Percentiles rank a stretch among this genome's conserved stretches.
Evolutionary conservation across 768 basidiomycete species (phyloP).

Genomic region (Lactarius vividus): DNA sequence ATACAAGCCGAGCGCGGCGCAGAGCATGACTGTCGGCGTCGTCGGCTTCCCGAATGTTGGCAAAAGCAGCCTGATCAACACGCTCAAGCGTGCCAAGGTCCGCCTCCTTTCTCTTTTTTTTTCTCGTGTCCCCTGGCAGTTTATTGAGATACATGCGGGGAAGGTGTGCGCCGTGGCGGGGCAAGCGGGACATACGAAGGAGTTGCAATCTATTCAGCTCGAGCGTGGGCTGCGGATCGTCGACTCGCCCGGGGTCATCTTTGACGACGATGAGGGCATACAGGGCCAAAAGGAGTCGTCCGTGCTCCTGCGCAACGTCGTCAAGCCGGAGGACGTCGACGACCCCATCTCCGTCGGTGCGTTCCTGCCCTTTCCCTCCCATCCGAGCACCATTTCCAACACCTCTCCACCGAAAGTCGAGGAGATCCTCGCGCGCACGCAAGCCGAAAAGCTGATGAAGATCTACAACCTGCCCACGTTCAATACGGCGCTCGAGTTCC

Average conservation of each 20-base stretch:
- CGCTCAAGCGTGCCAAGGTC: conserved; percentile 81
- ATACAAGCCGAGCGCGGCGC: conserved; percentile 62
- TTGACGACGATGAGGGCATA: conserved; percentile 68
- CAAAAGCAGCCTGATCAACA: conserved; percentile 93
- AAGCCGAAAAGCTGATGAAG: too few species aligned
- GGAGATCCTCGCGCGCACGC: not conserved
- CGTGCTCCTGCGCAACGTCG: conserved; percentile 34
- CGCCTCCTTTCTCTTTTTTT: conserved; percentile 22
- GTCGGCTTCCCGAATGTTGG: conserved; percentile 98
- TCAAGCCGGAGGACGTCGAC: too few species aligned
- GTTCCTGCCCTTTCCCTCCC: too few species aligned
- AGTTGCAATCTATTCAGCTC: conserved; percentile 85
- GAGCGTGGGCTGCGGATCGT: conserved; percentile 91
- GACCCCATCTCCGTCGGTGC: too few species aligned
- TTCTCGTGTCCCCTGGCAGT: too few species aligned
- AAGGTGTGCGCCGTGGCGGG: conserved; percentile 93
- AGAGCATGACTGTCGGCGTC: conserved; percentile 82
- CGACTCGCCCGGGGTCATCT: conserved; percentile 97
- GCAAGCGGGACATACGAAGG: conserved; percentile 91
- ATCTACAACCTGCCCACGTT: conserved; percentile 49
- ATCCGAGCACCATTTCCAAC: not conserved
- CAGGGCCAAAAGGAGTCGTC: conserved; percentile 48
- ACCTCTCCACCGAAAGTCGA: too few species aligned
- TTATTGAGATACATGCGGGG: not conserved
- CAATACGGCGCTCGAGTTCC: too few species aligned